Conservation (phyloP, 179 eudicot genomes). For the Spergularia azorica region DNA sequence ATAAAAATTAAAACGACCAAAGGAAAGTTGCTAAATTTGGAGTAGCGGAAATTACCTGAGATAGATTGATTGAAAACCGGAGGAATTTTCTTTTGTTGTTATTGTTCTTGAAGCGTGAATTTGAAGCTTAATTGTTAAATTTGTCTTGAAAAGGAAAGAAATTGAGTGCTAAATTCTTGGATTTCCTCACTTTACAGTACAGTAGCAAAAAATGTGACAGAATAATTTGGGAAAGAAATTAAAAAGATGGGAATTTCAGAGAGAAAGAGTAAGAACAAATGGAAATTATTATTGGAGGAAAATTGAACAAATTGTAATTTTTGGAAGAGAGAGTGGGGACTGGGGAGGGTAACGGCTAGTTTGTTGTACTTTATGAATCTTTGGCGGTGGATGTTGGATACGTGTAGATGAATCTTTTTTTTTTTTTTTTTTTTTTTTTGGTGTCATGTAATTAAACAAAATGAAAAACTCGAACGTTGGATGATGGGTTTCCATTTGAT, state of each 20-base stretch:
- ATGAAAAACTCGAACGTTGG: too few species aligned
- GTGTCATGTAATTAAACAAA: too few species aligned
- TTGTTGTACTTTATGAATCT: constrained; percentile 1
- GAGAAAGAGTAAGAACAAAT: too few species aligned
- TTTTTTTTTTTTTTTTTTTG: too few species aligned
- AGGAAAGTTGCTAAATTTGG: constrained; percentile 4
- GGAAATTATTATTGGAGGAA: neutral
- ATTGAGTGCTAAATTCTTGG: constrained; percentile 3
- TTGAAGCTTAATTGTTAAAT: neutral
- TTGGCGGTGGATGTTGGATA: constrained; percentile 26
- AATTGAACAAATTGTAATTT: neutral
- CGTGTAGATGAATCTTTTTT: neutral
- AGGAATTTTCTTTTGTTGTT: neutral
- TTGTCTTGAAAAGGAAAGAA: neutral
- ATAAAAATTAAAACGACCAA: neutral
- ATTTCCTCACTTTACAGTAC: neutral
- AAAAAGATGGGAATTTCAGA: too few species aligned
- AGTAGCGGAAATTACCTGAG: constrained; percentile 1
- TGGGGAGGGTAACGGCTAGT: constrained; percentile 18
- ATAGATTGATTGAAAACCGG: neutral
- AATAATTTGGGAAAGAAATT: neutral
- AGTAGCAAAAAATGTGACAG: neutral
- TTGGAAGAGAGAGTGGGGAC: neutral
- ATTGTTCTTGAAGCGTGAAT: neutral
- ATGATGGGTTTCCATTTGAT: too few species aligned